phyloP scores from a whole-genome alignment of 176 grass and related monocot genomes.

The Cocos nucifera region DNA sequence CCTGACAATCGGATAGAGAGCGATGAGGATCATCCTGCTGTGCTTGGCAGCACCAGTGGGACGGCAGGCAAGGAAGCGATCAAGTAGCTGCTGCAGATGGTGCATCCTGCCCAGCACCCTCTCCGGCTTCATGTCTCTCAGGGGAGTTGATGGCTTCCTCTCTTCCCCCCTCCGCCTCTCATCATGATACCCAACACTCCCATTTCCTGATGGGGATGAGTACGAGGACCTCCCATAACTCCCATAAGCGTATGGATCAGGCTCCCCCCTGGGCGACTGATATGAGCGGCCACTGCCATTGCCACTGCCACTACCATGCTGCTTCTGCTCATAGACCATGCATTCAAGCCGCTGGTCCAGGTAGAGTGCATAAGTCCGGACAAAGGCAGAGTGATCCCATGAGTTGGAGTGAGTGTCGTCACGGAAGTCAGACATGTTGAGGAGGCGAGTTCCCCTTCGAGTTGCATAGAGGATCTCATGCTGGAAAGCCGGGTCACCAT shows the following conservation, averaged over 20 bases:
- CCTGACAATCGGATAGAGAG: constrained; percentile 25
- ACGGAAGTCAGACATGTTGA: constrained; percentile 23
- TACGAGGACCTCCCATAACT: constrained; percentile 1
- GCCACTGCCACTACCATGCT: background rate
- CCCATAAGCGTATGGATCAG: constrained; percentile 5
- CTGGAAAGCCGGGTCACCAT: constrained; percentile 39
- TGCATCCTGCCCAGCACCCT: constrained; percentile 33
- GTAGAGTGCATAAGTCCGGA: constrained; percentile 13
- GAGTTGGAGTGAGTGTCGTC: constrained; percentile 19
- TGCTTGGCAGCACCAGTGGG: constrained; percentile 38
- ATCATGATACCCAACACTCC: constrained; percentile 18
- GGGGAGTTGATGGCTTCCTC: constrained; percentile 7
- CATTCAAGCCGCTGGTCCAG: constrained; percentile 17
- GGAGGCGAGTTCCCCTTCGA: constrained; percentile 13
- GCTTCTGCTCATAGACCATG: constrained; percentile 7
- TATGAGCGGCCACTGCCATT: background rate
- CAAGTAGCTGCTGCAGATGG: constrained; percentile 47
- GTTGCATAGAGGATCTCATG: constrained; percentile 28
- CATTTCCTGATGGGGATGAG: constrained; percentile 20
- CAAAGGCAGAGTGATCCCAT: constrained; percentile 19
- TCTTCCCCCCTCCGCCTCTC: background rate
- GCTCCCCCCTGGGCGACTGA: background rate
- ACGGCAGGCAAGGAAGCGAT: constrained; percentile 52
- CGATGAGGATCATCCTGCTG: constrained; percentile 45
- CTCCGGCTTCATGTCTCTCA: constrained; percentile 48